These are phyloP conservation scores for Ogataea degrootiae DNA, from an alignment of 805 yeast genomes.

Conservation along the genomic window DNA sequence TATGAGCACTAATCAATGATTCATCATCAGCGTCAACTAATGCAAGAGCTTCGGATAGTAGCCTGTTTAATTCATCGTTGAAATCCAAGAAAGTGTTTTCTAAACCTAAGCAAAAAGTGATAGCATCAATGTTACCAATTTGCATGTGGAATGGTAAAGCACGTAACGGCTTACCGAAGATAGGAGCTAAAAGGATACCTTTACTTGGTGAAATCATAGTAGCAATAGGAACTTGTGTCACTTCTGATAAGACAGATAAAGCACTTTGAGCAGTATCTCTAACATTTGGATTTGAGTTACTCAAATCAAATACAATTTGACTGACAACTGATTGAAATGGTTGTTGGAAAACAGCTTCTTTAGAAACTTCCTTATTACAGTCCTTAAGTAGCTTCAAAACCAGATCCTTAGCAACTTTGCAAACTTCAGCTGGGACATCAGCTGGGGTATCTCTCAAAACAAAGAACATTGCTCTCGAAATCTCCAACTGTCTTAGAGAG, in stretches of 20 bases:
- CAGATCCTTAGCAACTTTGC: slow-evolving; percentile 64
- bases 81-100: slow-evolving; percentile 79
- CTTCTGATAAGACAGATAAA: slow-evolving; percentile 60
- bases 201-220: slow-evolving; percentile 80
- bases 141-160: slow-evolving; percentile 99
- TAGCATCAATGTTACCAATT: slow-evolving; percentile 96
- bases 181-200: slow-evolving; percentile 79
- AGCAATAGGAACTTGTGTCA: slow-evolving; percentile 65
- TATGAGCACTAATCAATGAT: slow-evolving; percentile 80
- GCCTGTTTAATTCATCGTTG: slow-evolving; percentile 81
- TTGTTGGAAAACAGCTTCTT: slow-evolving; percentile 60
- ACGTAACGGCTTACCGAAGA: slow-evolving; percentile 92
- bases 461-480: slow-evolving; percentile 81
- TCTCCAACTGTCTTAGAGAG: slow-evolving; percentile 72
- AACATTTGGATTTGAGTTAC: slow-evolving; percentile 80
- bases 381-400: slow-evolving; percentile 58
- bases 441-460: slow-evolving; percentile 85
- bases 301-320: slow-evolving; percentile 87
- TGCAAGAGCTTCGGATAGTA: slow-evolving; percentile 86
- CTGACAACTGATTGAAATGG: slow-evolving; percentile 79
- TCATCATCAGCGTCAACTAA: slow-evolving; percentile 98
- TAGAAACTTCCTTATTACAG: slow-evolving; percentile 60
- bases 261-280: slow-evolving; percentile 77
- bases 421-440: slow-evolving; percentile 79
- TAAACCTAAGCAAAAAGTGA: slow-evolving; percentile 81